These are phyloP conservation scores for Wallemia mellicola DNA, from an alignment of 1,284 basidiomycete genomes.

Conservation along the genomic window DNA sequence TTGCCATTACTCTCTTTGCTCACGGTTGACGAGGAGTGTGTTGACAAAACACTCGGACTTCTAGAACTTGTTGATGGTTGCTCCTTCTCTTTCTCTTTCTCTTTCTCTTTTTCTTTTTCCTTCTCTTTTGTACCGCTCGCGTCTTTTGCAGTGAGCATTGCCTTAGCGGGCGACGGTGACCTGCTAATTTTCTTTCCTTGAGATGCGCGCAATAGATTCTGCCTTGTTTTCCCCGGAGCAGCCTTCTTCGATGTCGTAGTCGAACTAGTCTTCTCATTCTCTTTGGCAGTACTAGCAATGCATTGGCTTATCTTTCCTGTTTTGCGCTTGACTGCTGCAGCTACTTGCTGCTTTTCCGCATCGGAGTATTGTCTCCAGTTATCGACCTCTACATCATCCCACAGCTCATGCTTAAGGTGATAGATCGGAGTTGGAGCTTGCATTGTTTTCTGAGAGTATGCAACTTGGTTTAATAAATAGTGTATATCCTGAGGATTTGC, in stretches of 20 bases:
- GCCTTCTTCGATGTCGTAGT: not conserved
- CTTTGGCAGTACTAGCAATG: not conserved
- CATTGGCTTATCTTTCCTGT: not conserved
- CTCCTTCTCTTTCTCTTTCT: no score
- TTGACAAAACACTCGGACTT: not conserved
- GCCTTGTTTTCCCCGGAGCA: not conserved
- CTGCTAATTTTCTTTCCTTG: not conserved
- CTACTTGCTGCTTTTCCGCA: not conserved
- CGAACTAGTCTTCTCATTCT: not conserved
- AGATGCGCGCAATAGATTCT: not conserved
- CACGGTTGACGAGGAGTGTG: not conserved
- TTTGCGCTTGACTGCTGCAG: not conserved
- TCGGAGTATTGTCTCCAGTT: not conserved
- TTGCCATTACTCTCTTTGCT: not conserved
- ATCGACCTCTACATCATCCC: not conserved
- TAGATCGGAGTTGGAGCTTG: not conserved
- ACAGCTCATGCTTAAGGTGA: not conserved
- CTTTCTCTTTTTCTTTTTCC: not conserved
- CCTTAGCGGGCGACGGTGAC: not conserved
- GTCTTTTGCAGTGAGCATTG: not conserved
- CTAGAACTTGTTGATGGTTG: not conserved
- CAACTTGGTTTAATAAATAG: not conserved
- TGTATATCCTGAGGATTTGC: not conserved
- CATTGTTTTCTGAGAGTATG: not conserved
- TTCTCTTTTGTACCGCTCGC: not conserved